These are phyloP conservation scores for Lichtheimia ornata DNA, from an alignment of 371 early-diverging fungal species.

Conservation along the genomic window DNA sequence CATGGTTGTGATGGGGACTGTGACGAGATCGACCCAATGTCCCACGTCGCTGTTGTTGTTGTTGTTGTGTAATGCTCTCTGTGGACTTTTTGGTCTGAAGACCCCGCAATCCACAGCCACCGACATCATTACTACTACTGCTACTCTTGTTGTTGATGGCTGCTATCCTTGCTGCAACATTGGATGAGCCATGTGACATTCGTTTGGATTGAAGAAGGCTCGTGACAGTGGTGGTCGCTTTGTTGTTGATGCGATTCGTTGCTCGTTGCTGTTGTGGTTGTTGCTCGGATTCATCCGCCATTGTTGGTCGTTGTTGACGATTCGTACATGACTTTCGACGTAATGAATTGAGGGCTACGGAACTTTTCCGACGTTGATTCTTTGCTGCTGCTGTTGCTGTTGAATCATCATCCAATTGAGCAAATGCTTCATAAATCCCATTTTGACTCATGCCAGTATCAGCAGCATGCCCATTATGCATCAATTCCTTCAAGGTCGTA, in stretches of 20 bases:
- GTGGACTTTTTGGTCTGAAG: slow-evolving; percentile 19
- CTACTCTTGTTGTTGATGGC: background rate
- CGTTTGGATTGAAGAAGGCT: too few relatives aligned
- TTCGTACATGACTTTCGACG: slow-evolving; percentile 6
- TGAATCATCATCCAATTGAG: slow-evolving; percentile 22
- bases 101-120: slow-evolving; percentile 3
- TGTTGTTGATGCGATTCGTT: slow-evolving; percentile 3
- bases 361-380: slow-evolving; percentile 5
- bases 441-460: slow-evolving; percentile 30
- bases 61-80: slow-evolving; percentile 8
- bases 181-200: too few relatives aligned
- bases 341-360: slow-evolving; percentile 4
- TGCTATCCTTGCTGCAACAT: background rate
- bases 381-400: slow-evolving; percentile 6
- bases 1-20: background rate
- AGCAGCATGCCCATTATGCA: slow-evolving; percentile 14
- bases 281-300: background rate
- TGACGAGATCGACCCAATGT: background rate
- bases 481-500: slow-evolving; percentile 18
- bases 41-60: background rate
- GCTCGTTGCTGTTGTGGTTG: background rate
- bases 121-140: background rate
- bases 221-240: background rate
- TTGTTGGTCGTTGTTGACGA: background rate
- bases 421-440: slow-evolving; percentile 34